phyloP scores from a whole-genome alignment of 352 stramenopile genomes.

The Peronospora farinosa region DNA sequence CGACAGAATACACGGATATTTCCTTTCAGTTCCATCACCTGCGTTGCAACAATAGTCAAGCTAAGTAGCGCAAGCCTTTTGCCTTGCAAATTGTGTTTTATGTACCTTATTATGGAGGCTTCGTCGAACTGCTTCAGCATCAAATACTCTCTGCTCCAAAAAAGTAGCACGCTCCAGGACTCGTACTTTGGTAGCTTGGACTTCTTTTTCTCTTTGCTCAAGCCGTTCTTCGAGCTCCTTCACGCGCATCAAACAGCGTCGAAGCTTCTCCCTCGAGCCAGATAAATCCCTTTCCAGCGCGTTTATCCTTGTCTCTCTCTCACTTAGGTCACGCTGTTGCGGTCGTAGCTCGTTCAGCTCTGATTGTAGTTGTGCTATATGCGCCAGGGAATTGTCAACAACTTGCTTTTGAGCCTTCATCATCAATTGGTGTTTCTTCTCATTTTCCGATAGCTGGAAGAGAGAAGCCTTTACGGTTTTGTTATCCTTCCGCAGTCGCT shows the following conservation, averaged over 20 bases:
- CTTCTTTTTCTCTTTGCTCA: constrained; percentile 24
- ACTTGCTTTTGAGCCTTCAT: constrained; percentile 25
- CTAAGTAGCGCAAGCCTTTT: not conserved
- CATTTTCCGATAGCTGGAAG: constrained; percentile 23
- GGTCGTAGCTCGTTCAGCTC: constrained; percentile 31
- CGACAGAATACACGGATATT: constrained; percentile 96
- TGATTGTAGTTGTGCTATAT: constrained; percentile 30
- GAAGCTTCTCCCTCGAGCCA: constrained; percentile 31
- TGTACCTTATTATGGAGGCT: constrained; percentile 82
- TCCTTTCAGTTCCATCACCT: constrained; percentile 94
- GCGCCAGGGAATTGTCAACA: constrained; percentile 22
- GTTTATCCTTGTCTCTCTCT: constrained; percentile 38
- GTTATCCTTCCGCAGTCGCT: constrained; percentile 40
- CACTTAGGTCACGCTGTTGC: constrained; percentile 20
- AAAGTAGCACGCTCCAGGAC: constrained; percentile 32
- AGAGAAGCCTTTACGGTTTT: constrained; percentile 31
- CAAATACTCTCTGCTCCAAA: constrained; percentile 48
- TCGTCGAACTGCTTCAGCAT: constrained; percentile 63
- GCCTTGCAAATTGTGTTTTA: not conserved
- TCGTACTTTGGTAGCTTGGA: constrained; percentile 19
- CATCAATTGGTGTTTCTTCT: constrained; percentile 26
- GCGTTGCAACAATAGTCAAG: constrained; percentile 5
- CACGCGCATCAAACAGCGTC: constrained; percentile 22
- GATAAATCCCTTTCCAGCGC: constrained; percentile 34
- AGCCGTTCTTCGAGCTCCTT: constrained; percentile 37